Evolutionary conservation across 2,329 filamentous ascomycete genomes (phyloP).

Genomic region (Pezicula neosporulosa): DNA sequence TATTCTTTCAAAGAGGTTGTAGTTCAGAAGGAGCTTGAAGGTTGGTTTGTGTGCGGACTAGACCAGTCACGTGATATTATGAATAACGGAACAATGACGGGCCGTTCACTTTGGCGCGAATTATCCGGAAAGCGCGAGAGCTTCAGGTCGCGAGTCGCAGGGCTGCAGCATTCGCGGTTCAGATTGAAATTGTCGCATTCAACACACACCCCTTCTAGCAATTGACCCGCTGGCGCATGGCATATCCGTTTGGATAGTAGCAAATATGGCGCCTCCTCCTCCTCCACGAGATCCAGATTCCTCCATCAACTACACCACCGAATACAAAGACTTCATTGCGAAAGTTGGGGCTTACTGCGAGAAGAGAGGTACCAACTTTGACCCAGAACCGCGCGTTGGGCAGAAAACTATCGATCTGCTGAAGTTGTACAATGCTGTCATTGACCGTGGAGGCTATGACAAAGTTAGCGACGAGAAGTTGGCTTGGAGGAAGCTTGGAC

Average conservation of each 20-base stretch:
- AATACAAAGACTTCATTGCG: constrained; percentile 77
- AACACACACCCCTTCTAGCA: background rate
- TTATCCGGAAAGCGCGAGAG: too few species aligned
- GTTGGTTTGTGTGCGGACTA: too few species aligned
- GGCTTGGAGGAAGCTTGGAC: constrained; percentile 75
- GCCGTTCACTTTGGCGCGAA: too few species aligned
- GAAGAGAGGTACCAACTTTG: constrained; percentile 74
- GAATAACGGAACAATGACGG: too few species aligned
- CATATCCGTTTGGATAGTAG: background rate
- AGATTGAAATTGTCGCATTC: constrained; percentile 1
- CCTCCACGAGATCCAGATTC: constrained; percentile 10
- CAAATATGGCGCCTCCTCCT: constrained; percentile 22
- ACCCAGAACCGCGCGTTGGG: constrained; percentile 78
- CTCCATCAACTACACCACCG: constrained; percentile 45
- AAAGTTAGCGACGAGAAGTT: constrained; percentile 79
- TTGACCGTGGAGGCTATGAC: constrained; percentile 80
- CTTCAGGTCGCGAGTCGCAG: too few species aligned
- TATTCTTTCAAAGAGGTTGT: too few species aligned
- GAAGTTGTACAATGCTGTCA: constrained; percentile 75
- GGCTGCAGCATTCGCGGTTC: background rate
- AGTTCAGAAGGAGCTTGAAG: too few species aligned
- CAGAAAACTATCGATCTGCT: constrained; percentile 72
- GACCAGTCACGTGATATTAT: too few species aligned
- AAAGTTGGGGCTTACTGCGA: constrained; percentile 72
- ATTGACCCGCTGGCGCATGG: constrained; percentile 17